Base-by-base conservation (phyloP, 1,139 yeast genomes). In the Geotrichum carabidarum region DNA sequence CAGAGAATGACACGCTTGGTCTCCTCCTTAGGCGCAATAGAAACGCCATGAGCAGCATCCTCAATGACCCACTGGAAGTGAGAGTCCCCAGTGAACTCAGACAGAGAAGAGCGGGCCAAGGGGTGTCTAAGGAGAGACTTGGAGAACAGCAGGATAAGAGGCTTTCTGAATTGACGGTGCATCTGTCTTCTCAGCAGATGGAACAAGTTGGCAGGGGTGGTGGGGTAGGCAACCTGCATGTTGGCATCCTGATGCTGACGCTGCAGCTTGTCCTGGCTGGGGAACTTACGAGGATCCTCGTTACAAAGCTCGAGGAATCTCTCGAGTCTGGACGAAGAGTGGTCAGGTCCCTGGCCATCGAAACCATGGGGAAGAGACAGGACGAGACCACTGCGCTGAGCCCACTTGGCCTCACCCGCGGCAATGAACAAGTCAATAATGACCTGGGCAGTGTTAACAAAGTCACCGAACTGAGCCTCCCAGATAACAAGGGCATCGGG, bases 391-490 rank as follows among this genome's bases (percentile, higher is more conserved):
- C 96, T 87, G 77, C 99, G 87, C 80, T 94, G 99, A 72, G 88
- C 87, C 99, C 99, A 94, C 77, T 94, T 94, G 64, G 90, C 83
- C 78, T 94, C 99, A 71, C 95, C 99, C 70, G 93, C 90, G 49
- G 98, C 89, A 69, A 94, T 81, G 72, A 93, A 94, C 78, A 94
- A 99, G 74, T 94, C 99, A 66, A 89, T 80, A 65, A 94, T 86
- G 62, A 94, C 98, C 78, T 94, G 99, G 35, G 97, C 99, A 65
- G 98, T 93, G 80, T 94, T 94, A 68, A 99, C 99, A 67, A 94
- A 94, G 77, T 94, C 99, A 82, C 99, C 99, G 67, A 94, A 94
- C 78, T 94, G 99, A 56, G 99, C 99, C 78, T 94, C 99, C 99
- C 99, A 94, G 78, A 86, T 86, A 57, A 93, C 98, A 59, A 88